These are phyloP conservation scores for Diaporthe sp. DNA, from an alignment of 2,329 filamentous ascomycete species.

Conservation along the genomic window DNA sequence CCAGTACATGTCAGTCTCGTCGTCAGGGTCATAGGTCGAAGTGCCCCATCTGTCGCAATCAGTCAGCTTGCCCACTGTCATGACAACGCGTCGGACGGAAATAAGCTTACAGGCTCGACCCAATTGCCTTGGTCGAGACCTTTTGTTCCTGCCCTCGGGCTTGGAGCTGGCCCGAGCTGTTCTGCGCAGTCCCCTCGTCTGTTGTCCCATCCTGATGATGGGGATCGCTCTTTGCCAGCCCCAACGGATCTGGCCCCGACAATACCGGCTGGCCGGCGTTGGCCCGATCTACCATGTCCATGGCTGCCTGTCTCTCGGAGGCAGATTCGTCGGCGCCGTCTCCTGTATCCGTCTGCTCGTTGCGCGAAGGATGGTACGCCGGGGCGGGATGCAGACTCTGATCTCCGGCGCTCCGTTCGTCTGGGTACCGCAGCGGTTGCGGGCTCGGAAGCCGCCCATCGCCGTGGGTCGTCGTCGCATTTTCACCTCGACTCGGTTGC, in stretches of 20 bases:
- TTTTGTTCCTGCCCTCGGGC: slow-evolving; percentile 4
- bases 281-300: slow-evolving; percentile 35
- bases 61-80: not conserved
- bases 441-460: slow-evolving; percentile 43
- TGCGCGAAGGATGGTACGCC: not conserved
- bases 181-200: not conserved
- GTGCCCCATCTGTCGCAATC: slow-evolving; percentile 19
- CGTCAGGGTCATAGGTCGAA: slow-evolving; percentile 32
- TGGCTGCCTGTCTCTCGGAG: slow-evolving; percentile 20
- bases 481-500: not conserved
- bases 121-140: not conserved
- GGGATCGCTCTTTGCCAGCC: slow-evolving; percentile 6
- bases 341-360: slow-evolving; percentile 43
- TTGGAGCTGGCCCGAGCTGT: slow-evolving; percentile 12
- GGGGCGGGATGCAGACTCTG: not conserved
- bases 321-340: slow-evolving; percentile 10
- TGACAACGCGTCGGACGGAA: not conserved
- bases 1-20: slow-evolving; percentile 36
- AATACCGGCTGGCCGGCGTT: slow-evolving; percentile 31
- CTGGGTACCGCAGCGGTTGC: slow-evolving; percentile 40
- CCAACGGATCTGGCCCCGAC: slow-evolving; percentile 27
- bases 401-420: not conserved
- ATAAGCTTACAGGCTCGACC: slow-evolving; percentile 2
- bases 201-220: not conserved
- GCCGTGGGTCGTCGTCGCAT: slow-evolving; percentile 15